Evolutionary conservation across 2,329 filamentous ascomycete species (phyloP).

Genomic region (Bimuria novae-zelandiae): DNA sequence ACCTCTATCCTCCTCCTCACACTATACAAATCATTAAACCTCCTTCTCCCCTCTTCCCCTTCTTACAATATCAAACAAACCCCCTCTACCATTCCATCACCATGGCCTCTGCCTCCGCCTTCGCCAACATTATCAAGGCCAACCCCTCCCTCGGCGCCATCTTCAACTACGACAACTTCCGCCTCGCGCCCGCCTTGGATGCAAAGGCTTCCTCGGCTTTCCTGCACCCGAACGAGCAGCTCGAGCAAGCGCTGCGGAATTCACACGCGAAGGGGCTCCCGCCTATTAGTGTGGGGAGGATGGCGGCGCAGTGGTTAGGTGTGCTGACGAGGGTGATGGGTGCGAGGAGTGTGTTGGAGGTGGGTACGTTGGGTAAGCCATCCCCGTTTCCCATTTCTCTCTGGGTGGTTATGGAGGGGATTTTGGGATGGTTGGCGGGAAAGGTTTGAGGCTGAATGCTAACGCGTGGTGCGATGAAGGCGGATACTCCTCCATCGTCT

Average conservation of each 20-base stretch:
- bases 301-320: constrained; percentile 18
- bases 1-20: no score
- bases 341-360: constrained; percentile 46
- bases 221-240: constrained; percentile 20
- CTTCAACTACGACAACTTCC: constrained; percentile 27
- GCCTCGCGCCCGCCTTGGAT: constrained; percentile 21
- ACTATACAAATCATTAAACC: not conserved
- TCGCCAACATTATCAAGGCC: no score
- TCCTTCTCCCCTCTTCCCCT: not conserved
- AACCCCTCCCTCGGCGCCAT: constrained; percentile 19
- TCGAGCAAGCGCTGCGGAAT: constrained; percentile 11
- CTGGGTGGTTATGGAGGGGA: no score
- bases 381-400: not conserved
- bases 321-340: constrained; percentile 13
- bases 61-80: not conserved
- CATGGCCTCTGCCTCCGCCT: no score
- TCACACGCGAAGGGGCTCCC: constrained; percentile 18
- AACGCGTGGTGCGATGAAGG: constrained; percentile 29
- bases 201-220: constrained; percentile 18
- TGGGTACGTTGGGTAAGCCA: constrained; percentile 50
- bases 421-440: no score
- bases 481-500: constrained; percentile 56
- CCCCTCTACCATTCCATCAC: not conserved
- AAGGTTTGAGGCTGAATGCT: not conserved
- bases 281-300: constrained; percentile 20